Conservation (phyloP, 768 basidiomycete genomes). For the Pleurotus citrinopileatus region DNA sequence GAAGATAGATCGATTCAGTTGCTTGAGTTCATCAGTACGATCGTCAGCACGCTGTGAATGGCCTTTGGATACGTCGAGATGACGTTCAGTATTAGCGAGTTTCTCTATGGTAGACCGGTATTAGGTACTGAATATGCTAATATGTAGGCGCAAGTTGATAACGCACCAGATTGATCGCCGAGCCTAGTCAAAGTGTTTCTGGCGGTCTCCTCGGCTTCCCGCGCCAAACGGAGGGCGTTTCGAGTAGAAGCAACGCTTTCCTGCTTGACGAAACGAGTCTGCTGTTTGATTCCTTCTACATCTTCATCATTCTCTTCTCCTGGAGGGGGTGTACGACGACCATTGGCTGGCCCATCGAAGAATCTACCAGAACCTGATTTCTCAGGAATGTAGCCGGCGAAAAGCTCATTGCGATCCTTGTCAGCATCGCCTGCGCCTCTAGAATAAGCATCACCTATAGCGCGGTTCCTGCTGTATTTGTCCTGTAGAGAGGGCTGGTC, state of each 20-base stretch:
- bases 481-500: constrained; percentile 29
- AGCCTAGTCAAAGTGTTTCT: constrained; percentile 78
- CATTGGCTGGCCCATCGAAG: constrained; percentile 56
- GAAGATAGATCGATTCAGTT: constrained; percentile 95
- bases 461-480: constrained; percentile 49
- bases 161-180: constrained; percentile 89
- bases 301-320: constrained; percentile 85
- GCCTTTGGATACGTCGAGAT: constrained; percentile 89
- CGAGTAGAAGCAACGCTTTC: constrained; percentile 86
- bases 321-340: constrained; percentile 40
- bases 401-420: constrained; percentile 68
- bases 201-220: constrained; percentile 97
- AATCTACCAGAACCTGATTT: constrained; percentile 62
- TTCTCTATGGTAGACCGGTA: constrained; percentile 48
- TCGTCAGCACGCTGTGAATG: constrained; percentile 88
- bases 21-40: constrained; percentile 89
- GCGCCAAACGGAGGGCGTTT: constrained; percentile 89
- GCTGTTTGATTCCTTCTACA: constrained; percentile 92
- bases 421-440: constrained; percentile 60
- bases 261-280: constrained; percentile 87
- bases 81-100: constrained; percentile 91
- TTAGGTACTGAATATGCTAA: constrained; percentile 7
- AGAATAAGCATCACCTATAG: constrained; percentile 64
- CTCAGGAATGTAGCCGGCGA: constrained; percentile 68
- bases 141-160: not conserved